Evolutionary conservation across 176 grass and related monocot genomes (phyloP).

Genomic region (Zoysia pacifica): DNA sequence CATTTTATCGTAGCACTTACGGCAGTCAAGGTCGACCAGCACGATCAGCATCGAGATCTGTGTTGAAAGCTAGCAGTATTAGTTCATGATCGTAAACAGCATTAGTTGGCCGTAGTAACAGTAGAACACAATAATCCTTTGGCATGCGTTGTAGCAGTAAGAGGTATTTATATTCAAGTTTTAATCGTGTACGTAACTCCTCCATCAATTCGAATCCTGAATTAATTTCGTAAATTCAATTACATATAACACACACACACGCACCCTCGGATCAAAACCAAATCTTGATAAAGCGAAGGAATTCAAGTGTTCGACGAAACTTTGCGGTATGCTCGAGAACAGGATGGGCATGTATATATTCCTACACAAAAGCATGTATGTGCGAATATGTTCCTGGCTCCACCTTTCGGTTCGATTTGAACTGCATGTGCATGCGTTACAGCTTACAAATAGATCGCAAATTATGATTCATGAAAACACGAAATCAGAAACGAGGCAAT

Average conservation of each 20-base stretch:
- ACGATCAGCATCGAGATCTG: slow-evolving; percentile 64
- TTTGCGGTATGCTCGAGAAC: neutral
- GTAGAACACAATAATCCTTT: neutral
- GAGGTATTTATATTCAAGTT: neutral
- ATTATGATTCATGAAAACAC: neutral
- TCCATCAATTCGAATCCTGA: neutral
- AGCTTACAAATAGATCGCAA: neutral
- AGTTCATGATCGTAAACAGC: neutral
- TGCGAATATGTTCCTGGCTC: slow-evolving; percentile 1
- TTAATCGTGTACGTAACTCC: neutral
- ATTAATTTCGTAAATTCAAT: neutral
- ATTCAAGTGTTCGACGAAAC: neutral
- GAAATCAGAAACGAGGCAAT: neutral
- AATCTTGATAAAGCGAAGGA: neutral
- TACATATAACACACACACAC: too few relatives aligned
- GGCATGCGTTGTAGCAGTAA: neutral
- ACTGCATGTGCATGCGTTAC: neutral
- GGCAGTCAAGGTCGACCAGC: slow-evolving; percentile 68
- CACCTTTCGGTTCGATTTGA: neutral
- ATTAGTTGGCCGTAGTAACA: neutral
- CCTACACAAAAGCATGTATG: neutral
- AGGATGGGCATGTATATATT: neutral
- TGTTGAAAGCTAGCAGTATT: slow-evolving; percentile 1
- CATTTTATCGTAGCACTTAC: slow-evolving; percentile 55
- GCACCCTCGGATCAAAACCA: neutral